phyloP scores from a whole-genome alignment of 2,329 filamentous ascomycete species.

The Paecilomyces sp. region DNA sequence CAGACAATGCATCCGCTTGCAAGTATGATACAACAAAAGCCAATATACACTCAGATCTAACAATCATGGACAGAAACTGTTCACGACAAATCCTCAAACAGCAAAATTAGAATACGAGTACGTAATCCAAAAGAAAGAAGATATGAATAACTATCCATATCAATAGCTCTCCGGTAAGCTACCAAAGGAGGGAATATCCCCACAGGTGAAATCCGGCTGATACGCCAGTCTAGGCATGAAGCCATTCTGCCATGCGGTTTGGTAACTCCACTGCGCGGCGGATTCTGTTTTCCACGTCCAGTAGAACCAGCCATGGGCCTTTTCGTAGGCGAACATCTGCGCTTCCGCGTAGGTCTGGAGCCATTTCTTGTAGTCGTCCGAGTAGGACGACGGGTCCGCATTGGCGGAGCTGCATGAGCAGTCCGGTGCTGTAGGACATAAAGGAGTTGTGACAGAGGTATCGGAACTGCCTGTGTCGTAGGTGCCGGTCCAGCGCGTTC shows the following conservation, averaged over 20 bases:
- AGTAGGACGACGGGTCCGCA: slow-evolving; percentile 61
- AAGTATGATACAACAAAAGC: background rate
- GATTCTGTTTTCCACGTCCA: slow-evolving; percentile 96
- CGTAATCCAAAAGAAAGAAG: background rate
- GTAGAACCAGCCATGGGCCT: slow-evolving; percentile 96
- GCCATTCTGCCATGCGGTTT: slow-evolving; percentile 61
- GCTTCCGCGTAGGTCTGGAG: slow-evolving; percentile 86
- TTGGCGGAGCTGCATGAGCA: slow-evolving; percentile 76
- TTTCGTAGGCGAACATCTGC: slow-evolving; percentile 92
- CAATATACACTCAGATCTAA: no score
- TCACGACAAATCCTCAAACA: no score
- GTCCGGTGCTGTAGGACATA: slow-evolving; percentile 61
- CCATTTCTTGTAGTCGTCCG: slow-evolving; percentile 71
- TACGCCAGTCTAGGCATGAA: slow-evolving; percentile 71
- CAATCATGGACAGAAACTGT: no score
- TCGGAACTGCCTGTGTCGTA: slow-evolving; percentile 33
- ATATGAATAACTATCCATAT: slow-evolving; percentile 1
- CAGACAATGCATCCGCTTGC: background rate
- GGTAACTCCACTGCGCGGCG: slow-evolving; percentile 74
- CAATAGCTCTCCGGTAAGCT: slow-evolving; percentile 38
- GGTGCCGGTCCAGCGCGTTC: slow-evolving; percentile 88
- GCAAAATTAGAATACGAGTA: background rate
- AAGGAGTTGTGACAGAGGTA: slow-evolving; percentile 61
- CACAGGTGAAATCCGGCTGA: slow-evolving; percentile 63
- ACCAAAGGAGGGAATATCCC: slow-evolving; percentile 39